A percentile compares a stretch with the other conserved stretches of the same genome.
Evolutionary conservation across 805 yeast genomes (phyloP).

Genomic region (Suhomyces sp.): DNA sequence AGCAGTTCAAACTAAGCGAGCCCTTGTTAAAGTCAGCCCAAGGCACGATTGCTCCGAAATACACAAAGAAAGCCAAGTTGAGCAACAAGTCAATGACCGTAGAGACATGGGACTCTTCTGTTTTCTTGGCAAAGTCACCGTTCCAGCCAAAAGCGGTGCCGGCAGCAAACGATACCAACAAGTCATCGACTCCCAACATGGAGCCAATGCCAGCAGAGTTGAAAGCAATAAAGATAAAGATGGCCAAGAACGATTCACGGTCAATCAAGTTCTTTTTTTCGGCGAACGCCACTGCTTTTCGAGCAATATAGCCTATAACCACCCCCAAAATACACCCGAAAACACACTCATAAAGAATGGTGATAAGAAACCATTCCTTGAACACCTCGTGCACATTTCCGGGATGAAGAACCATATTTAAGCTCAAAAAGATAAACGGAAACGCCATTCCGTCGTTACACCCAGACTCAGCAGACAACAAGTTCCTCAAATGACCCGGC

Average conservation of each 20-base stretch:
- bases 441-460: conserved; percentile 97
- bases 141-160: conserved; percentile 95
- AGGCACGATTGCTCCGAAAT: conserved; percentile 87
- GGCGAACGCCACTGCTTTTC: conserved; percentile 72
- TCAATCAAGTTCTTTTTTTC: conserved; percentile 70
- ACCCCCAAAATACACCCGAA: conserved; percentile 77
- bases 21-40: conserved; percentile 74
- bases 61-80: conserved; percentile 83
- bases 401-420: conserved; percentile 63
- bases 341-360: conserved; percentile 76
- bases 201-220: conserved; percentile 89
- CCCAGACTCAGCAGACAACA: conserved; percentile 82
- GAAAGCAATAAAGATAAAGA: conserved; percentile 77
- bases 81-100: conserved; percentile 83
- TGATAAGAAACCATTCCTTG: conserved; percentile 74
- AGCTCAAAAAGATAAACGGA: conserved; percentile 75
- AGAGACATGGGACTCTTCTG: conserved; percentile 83
- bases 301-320: conserved; percentile 64
- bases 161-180: conserved; percentile 85
- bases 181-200: conserved; percentile 83
- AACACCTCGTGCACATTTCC: conserved; percentile 67
- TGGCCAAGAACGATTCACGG: conserved; percentile 83
- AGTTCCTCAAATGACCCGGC: conserved; percentile 86
- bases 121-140: conserved; percentile 78
- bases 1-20: conserved; percentile 61